Evolutionary conservation across 805 yeast species (phyloP), one percentile per base, ranked within the genome.

Genomic region (Monosporozyma yasuniensis): DNA sequence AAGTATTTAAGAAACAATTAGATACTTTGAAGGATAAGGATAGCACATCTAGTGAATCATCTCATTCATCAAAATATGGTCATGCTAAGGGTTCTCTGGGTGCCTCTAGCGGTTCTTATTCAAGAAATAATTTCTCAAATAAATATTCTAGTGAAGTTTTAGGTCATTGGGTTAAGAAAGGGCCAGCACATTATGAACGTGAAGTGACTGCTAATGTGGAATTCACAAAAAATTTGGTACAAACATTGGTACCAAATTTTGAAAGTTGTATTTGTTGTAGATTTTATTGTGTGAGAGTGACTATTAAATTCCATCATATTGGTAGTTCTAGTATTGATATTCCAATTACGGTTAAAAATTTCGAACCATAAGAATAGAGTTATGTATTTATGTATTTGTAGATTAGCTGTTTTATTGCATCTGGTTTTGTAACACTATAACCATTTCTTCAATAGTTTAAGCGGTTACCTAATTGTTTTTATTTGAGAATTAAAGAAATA

Each of bases 181-280:
- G 51, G 60, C 71, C 72, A 28, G 51, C 56, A 37, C 66, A 50
- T 38, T 67, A 67, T 57, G 56, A 65, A 48, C 54, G 65, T 39
- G 56, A 58, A 14, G 44, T 80, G 14, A 14, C 35, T 22, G 39
- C 56, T 2, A 53, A 57, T 38, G n/a, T 61, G n/a, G 52, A 52
- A 23, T 54, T 41, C 27, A 47, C 42, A 25, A 59, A 60, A 43
- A 72, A 72, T 67, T 51, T 55, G 1, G 65, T 68, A 48, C 63
- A 72, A n/a, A 71, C 71, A 2, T 62, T 76, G 45, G 58, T 73
- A 16, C 80, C 80, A 3, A 65, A 70, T 39, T 75, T 73, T 54
- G 77, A 74, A 49, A 68, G 65, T 48, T 75, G 80, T 56, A 61
- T 75, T 48, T 69, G 73, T 14, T 77, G 78, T 3, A 61, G 79